Base-by-base conservation (phyloP, 176 grass and related monocot species). In the Cenchrus americanus region DNA sequence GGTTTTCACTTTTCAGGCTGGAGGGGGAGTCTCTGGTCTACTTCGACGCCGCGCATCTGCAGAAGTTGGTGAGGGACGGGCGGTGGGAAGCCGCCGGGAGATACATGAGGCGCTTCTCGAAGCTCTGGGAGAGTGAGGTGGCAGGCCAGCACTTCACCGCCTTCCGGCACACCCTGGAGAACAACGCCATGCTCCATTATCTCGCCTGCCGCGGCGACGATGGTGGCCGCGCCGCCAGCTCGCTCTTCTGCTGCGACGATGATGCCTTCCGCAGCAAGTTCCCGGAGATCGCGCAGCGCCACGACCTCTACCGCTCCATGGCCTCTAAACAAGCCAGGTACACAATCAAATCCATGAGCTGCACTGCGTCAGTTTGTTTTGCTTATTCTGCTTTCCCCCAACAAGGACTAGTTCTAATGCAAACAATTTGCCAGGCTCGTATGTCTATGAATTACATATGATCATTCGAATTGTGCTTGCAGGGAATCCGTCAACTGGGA, bases 231-330 rank as follows among this genome's bases (percentile, higher is more conserved):
- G 59, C 19, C 3, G 81, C 81, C 9, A 32, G 58, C 19, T 64
- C 47, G 10, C 10, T 59, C 14, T 32, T 34, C 32, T 49, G 46
- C 9, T 5, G 11, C 81, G 9, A n/a, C 6, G 9, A 41, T 1
- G 44, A 24, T 8, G 27, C 1, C 17, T 48, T 73, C 55, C 80
- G 55, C 30, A 23, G 12, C 23, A 48, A 42, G 17, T 51, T 17
- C 27, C 81, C 42, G 15, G 27, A 73, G 44, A 9, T 24, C 1
- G 58, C 69, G 19, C 15, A 40, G 60, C 69, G 69, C 69, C 2
- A 63, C 52, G 81, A 49, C 42, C 59, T 83, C 26, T 74, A 73
- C 59, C 60, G 69, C 27, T 83, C 69, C 44, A 83, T 74, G 80
- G 18, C 69, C 54, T 77, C 54, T 10, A 12, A 19, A 60, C 19